Evolutionary conservation across 2,329 filamentous ascomycete genomes (phyloP), one percentile per base, ranked within the genome.

Genomic region (Mycosphaerella arachidis): DNA sequence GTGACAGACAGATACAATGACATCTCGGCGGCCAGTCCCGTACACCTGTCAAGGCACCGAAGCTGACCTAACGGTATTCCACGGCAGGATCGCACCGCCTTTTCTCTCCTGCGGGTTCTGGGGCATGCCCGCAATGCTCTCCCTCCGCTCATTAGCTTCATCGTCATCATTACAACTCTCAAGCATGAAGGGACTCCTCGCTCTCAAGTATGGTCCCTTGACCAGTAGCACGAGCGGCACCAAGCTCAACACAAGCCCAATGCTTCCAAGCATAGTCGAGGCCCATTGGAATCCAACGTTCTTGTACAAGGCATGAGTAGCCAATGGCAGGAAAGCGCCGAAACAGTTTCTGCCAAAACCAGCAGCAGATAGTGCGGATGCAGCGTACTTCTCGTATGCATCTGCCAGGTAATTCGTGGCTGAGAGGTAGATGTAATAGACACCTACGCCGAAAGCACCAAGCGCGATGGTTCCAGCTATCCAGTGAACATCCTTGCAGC

Each of bases 381-480:
- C 78, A 3, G 79, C 77, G 61, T 79, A 81, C 56, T 77, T 77
- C 10, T 73, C 72, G 58, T 81, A 82, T 1, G 77, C 73, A 63
- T 81, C 79, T 0, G 78, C 72, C 10, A 81, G 69, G 45, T 81
- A 82, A 50, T 75, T 75, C 46, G 79, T 73, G 1, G 78, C 79
- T 73, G 79, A 80, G 1, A 82, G 70, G 46, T 81, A 81, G 0
- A 82, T 72, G 2, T 75, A 77, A 60, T 81, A 82, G 61, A 82
- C 81, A 2, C 75, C 77, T 72, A 78, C 80, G 0, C 80, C 81
- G 71, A 81, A 81, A 31, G 81, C 75, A 0, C 75, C 74, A 1
- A 66, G 76, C 72, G 80, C 24, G n/a, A 83, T 65, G 7, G 82
- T 77, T 0, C 81, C 78, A 1, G 81, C 74, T 54, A 82, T 74